phyloP scores from a whole-genome alignment of 345 rosid species.

The Boechera divaricarpa region DNA sequence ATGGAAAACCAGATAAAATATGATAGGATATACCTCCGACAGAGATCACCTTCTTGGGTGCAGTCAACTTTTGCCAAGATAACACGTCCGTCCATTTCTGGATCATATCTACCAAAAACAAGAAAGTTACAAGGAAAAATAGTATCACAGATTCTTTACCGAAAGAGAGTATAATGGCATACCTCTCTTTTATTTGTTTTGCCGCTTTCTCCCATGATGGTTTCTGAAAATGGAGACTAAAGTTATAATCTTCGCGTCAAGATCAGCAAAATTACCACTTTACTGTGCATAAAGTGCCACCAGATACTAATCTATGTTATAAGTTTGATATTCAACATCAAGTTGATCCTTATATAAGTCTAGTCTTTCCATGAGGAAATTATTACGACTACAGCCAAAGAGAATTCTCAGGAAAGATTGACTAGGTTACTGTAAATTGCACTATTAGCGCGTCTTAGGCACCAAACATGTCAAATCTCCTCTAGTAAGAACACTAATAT shows the following conservation, averaged over 20 bases:
- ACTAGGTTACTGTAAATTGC: slow-evolving; percentile 15
- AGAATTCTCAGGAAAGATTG: slow-evolving; percentile 23
- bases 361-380: neutral
- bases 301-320: slow-evolving; percentile 13
- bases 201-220: slow-evolving; percentile 99
- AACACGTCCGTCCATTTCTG: slow-evolving; percentile 90
- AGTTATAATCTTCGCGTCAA: slow-evolving; percentile 13
- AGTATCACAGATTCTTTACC: slow-evolving; percentile 7
- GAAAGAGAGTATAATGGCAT: slow-evolving; percentile 19
- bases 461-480: slow-evolving; percentile 26
- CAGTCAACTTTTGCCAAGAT: slow-evolving; percentile 90
- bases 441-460: slow-evolving; percentile 4
- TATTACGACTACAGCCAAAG: slow-evolving; percentile 31
- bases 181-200: slow-evolving; percentile 82
- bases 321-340: slow-evolving; percentile 19
- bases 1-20: slow-evolving; percentile 22
- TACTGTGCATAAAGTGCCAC: slow-evolving; percentile 4
- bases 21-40: slow-evolving; percentile 71
- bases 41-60: slow-evolving; percentile 77
- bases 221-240: slow-evolving; percentile 63
- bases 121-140: slow-evolving; percentile 30
- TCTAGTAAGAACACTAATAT: slow-evolving; percentile 17
- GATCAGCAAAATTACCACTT: slow-evolving; percentile 7
- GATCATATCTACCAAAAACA: slow-evolving; percentile 73
- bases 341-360: slow-evolving; percentile 14